Evolutionary conservation across 805 yeast species (phyloP).

Genomic region (Kuraishia hungarica): DNA sequence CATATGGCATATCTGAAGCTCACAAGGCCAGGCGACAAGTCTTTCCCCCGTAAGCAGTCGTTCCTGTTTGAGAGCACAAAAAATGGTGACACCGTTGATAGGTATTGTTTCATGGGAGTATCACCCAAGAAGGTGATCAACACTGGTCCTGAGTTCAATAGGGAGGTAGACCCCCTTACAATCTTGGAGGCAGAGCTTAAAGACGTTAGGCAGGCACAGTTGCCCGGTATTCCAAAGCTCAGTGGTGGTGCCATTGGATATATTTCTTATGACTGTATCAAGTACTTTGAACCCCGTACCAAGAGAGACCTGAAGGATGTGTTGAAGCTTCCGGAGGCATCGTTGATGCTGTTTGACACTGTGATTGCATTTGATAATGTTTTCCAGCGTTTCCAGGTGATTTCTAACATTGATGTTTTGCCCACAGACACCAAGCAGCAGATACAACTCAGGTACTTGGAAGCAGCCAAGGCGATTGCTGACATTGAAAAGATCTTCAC

Average conservation of each 20-base stretch:
- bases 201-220: slow-evolving; percentile 55
- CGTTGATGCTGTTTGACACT: slow-evolving; percentile 83
- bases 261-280: slow-evolving; percentile 92
- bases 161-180: slow-evolving; percentile 72
- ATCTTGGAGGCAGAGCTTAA: slow-evolving; percentile 69
- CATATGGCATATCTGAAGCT: slow-evolving; percentile 85
- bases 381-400: slow-evolving; percentile 84
- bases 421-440: slow-evolving; percentile 18
- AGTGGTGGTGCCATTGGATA: slow-evolving; percentile 98
- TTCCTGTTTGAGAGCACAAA: slow-evolving; percentile 84
- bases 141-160: slow-evolving; percentile 64
- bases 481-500: slow-evolving; percentile 40
- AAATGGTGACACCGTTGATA: slow-evolving; percentile 80
- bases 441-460: slow-evolving; percentile 37
- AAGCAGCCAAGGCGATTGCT: slow-evolving; percentile 52
- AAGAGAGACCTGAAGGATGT: slow-evolving; percentile 68
- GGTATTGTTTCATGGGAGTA: slow-evolving; percentile 88
- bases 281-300: slow-evolving; percentile 93
- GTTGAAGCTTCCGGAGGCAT: slow-evolving; percentile 82
- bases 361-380: slow-evolving; percentile 92
- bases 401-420: slow-evolving; percentile 61
- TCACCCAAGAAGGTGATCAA: slow-evolving; percentile 74
- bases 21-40: slow-evolving; percentile 52
- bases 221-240: slow-evolving; percentile 75
- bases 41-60: slow-evolving; percentile 47